These are phyloP conservation scores for Plantago lanceolata DNA, from an alignment of 305 asterid genomes.

Conservation along the genomic window DNA sequence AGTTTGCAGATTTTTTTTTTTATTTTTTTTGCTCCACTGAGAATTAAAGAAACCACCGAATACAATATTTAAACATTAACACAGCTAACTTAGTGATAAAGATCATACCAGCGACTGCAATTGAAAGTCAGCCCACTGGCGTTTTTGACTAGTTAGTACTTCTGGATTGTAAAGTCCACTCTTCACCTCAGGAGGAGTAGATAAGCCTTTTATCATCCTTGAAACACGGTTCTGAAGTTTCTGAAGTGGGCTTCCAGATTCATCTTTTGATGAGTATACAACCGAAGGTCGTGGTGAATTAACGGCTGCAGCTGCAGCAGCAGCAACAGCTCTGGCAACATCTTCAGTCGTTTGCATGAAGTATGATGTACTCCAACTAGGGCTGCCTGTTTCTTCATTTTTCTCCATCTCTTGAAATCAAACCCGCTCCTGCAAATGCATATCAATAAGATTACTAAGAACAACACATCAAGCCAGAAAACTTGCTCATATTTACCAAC, in stretches of 20 bases:
- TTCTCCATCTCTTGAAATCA: constrained; percentile 54
- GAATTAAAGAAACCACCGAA: neutral
- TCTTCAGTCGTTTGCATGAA: constrained; percentile 88
- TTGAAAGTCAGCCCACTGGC: constrained; percentile 98
- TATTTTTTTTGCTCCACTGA: neutral
- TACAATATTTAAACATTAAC: constrained; percentile 5
- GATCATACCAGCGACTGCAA: constrained; percentile 77
- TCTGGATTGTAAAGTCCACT: constrained; percentile 87
- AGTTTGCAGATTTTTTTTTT: neutral
- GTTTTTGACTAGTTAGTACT: constrained; percentile 90
- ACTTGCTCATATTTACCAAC: too few relatives aligned
- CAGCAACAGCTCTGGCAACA: constrained; percentile 94
- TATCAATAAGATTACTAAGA: constrained; percentile 15
- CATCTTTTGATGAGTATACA: constrained; percentile 85
- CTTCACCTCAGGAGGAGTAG: constrained; percentile 73
- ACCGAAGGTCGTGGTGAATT: constrained; percentile 85
- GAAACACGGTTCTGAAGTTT: constrained; percentile 83
- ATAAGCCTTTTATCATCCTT: constrained; percentile 74
- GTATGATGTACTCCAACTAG: constrained; percentile 79
- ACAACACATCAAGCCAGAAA: constrained; percentile 8
- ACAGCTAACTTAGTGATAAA: constrained; percentile 23
- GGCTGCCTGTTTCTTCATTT: constrained; percentile 70
- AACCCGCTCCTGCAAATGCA: constrained; percentile 31
- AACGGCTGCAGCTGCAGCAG: constrained; percentile 80
- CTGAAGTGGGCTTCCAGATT: constrained; percentile 68